Conservation (phyloP, 352 stramenopile genomes). For the Globisporangium canariense region DNA sequence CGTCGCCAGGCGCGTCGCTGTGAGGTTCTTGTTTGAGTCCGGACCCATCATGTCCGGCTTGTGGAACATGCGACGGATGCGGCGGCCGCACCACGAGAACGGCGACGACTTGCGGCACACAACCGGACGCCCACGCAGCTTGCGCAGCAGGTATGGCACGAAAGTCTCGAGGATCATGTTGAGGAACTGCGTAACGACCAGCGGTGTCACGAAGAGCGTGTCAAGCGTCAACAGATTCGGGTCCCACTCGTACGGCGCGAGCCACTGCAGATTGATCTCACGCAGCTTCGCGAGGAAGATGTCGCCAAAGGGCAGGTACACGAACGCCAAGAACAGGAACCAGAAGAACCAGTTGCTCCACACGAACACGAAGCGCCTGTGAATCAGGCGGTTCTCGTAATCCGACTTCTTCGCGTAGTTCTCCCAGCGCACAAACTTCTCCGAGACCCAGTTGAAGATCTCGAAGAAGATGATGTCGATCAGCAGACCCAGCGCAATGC, state of each 20-base stretch:
- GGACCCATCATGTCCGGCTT: constrained; percentile 6
- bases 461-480: constrained; percentile 90
- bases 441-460: constrained; percentile 85
- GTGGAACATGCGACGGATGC: constrained; percentile 37
- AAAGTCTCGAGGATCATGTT: constrained; percentile 89
- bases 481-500: constrained; percentile 73
- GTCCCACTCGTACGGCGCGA: constrained; percentile 74
- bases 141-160: constrained; percentile 79
- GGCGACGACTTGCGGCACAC: constrained; percentile 62
- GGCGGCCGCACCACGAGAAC: constrained; percentile 50
- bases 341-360: constrained; percentile 93
- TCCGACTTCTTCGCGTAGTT: constrained; percentile 87
- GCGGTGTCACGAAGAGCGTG: constrained; percentile 84
- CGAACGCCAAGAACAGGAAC: constrained; percentile 88
- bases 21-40: constrained; percentile 44
- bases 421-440: constrained; percentile 85
- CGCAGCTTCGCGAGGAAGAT: constrained; percentile 59
- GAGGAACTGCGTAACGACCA: constrained; percentile 86
- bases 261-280: constrained; percentile 36
- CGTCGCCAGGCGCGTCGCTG: constrained; percentile 54
- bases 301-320: constrained; percentile 87
- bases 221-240: constrained; percentile 75
- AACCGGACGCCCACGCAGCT: constrained; percentile 62
- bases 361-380: constrained; percentile 87
- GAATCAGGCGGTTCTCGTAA: constrained; percentile 83